phyloP scores from a whole-genome alignment of 768 basidiomycete genomes.

The Coprinopsis strossmayeri region DNA sequence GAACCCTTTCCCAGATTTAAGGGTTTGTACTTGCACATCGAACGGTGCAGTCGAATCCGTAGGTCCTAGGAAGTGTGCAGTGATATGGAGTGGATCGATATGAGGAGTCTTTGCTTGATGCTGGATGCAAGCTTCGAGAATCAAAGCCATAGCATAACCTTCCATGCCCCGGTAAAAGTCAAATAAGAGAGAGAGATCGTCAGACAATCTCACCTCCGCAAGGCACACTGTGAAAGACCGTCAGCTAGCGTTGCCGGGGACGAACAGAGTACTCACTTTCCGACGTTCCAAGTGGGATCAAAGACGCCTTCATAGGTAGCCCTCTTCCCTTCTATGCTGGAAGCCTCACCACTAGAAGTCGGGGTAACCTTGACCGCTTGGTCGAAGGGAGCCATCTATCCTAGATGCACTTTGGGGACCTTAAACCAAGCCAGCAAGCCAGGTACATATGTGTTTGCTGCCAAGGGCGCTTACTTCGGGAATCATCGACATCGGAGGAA shows the following conservation, averaged over 20 bases:
- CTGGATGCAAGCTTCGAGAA: slow-evolving; percentile 48
- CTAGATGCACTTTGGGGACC: too few species aligned
- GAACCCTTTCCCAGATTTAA: slow-evolving; percentile 48
- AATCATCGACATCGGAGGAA: neutral
- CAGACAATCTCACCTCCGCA: slow-evolving; percentile 5
- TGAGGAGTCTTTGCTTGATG: slow-evolving; percentile 43
- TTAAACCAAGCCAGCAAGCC: too few species aligned
- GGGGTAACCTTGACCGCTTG: slow-evolving; percentile 2
- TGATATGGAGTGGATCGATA: slow-evolving; percentile 52
- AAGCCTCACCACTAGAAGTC: neutral
- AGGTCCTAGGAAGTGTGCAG: slow-evolving; percentile 49
- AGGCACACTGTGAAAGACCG: slow-evolving; percentile 2
- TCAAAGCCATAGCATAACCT: slow-evolving; percentile 56
- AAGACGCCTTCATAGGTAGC: slow-evolving; percentile 6
- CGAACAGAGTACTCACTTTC: slow-evolving; percentile 2
- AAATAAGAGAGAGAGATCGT: neutral
- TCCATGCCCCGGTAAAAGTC: neutral
- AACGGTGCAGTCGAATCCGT: slow-evolving; percentile 31
- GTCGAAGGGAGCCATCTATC: slow-evolving; percentile 8
- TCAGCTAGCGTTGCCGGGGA: neutral
- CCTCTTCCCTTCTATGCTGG: too few species aligned
- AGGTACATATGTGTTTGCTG: neutral
- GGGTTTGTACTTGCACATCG: slow-evolving; percentile 37
- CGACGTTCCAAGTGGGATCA: slow-evolving; percentile 10
- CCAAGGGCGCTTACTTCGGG: neutral